Evolutionary conservation across 352 stramenopile species (phyloP).

Genomic region (Blastocystis sp.): DNA sequence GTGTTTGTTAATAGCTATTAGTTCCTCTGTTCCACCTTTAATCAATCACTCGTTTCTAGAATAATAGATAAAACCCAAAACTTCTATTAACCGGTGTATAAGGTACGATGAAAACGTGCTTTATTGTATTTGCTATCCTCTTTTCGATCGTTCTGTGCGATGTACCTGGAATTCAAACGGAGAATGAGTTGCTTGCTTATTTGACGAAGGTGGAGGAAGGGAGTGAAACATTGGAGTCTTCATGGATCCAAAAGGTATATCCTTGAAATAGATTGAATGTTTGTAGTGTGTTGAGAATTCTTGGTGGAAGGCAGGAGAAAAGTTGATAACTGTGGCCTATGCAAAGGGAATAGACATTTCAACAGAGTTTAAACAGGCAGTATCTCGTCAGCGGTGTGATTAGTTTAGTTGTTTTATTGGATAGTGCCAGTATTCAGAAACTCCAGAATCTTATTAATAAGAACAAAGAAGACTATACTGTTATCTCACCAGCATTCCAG

Average conservation of each 20-base stretch:
- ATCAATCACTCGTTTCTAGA: too few species aligned
- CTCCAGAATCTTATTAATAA: conserved; percentile 60
- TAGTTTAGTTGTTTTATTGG: background rate
- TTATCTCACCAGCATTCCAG: conserved; percentile 56
- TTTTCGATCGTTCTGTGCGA: background rate
- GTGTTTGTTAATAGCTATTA: too few species aligned
- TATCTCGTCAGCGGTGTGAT: conserved; percentile 13
- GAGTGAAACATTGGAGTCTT: conserved; percentile 13
- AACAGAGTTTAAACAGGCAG: conserved; percentile 21
- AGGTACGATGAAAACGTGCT: too few species aligned
- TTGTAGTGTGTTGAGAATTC: conserved; percentile 57
- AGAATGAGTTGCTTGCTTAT: conserved; percentile 10
- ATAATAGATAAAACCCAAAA: too few species aligned
- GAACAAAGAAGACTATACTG: conserved; percentile 55
- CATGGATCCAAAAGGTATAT: background rate
- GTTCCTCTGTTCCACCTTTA: too few species aligned
- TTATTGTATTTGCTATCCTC: background rate
- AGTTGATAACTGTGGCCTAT: conserved; percentile 48
- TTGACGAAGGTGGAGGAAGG: conserved; percentile 20
- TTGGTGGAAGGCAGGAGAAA: conserved; percentile 61
- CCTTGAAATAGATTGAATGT: background rate
- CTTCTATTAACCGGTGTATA: too few species aligned
- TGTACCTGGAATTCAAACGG: background rate
- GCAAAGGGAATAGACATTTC: conserved; percentile 49
- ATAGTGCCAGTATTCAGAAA: conserved; percentile 45